Base-by-base conservation (phyloP, 2,329 filamentous ascomycete genomes). In the Sphaerulina vaccinii region DNA sequence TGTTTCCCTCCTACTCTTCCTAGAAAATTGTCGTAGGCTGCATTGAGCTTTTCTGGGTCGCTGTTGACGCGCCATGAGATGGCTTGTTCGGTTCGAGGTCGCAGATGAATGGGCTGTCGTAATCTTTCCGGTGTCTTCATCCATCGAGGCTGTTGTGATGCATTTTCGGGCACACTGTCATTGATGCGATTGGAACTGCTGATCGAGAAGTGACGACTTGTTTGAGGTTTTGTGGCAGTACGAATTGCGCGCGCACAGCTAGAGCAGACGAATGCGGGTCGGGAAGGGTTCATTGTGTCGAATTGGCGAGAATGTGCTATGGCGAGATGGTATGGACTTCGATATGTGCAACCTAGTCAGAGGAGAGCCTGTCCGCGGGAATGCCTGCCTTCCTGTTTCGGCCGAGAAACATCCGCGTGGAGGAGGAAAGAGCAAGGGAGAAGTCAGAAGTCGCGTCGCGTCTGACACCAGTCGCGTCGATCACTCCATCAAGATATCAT, bases 21-120 rank as follows among this genome's bases (percentile, higher is more conserved):
- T 49, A 97, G 74, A 61, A 97, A 80, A 47, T 78, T 78, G 60
- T 81, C 78, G 71, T 96, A 95, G 70, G 90, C 87, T 42, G 81
- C 76, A 68, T 97, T 87, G 49, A 99, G 77, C 65, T 78, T 77
- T 59, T 75, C 77, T 8, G 88, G 88, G 65, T 91, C 83, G 16
- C 81, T 79, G 72, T 97, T 97, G 70, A 90, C 84, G 62, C 68
- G 68, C 81, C 82, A 92, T 32, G 24, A 21, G 72, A 78, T 55
- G 62, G 68, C 47, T 74, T 81, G 64, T 77, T 75, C 71, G 73
- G 83, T 66, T 75, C 78, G 59, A 73, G 79, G 73, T 75, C 83
- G 68, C 78, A 80, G 60, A 72, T 84, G 75, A 48, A 73, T 67
- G 18, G 76, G 75, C 47, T 76, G 75, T 43, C 66, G 57, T 73